Conservation (phyloP, 2,329 filamentous ascomycete species). For the Ambrosiella beaveri region DNA sequence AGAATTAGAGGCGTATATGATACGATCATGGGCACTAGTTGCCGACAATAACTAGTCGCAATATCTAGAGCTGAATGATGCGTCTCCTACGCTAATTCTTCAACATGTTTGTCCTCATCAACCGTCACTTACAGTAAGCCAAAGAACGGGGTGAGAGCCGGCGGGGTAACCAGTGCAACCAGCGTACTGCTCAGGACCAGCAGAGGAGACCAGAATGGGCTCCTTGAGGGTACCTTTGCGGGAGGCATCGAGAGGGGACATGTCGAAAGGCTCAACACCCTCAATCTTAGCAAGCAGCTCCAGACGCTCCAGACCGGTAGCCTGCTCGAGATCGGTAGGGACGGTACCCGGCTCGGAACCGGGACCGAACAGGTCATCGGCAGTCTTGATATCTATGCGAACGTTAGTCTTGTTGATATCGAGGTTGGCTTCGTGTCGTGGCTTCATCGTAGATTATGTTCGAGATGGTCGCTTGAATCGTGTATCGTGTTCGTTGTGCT, state of each 20-base stretch:
- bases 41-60: too few species aligned
- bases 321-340: constrained; percentile 85
- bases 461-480: not conserved
- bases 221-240: constrained; percentile 75
- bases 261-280: constrained; percentile 94
- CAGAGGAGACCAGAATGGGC: constrained; percentile 79
- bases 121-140: constrained; percentile 58
- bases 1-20: not conserved
- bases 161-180: constrained; percentile 90
- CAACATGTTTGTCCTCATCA: not conserved
- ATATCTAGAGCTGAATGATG: too few species aligned
- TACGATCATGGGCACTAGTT: too few species aligned
- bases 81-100: too few species aligned
- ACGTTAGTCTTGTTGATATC: constrained; percentile 2
- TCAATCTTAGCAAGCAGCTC: constrained; percentile 99
- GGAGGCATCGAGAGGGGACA: constrained; percentile 86
- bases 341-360: constrained; percentile 70
- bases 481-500: not conserved
- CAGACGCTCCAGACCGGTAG: constrained; percentile 94
- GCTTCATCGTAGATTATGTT: not conserved
- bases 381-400: constrained; percentile 55
- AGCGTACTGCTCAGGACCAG: constrained; percentile 88
- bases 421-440: not conserved
- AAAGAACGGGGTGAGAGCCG: constrained; percentile 79
- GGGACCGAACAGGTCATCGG: constrained; percentile 69